Evolutionary conservation across 441 rosid species (phyloP), one percentile per base, ranked within the genome.

Genomic region (Breynia disticha): DNA sequence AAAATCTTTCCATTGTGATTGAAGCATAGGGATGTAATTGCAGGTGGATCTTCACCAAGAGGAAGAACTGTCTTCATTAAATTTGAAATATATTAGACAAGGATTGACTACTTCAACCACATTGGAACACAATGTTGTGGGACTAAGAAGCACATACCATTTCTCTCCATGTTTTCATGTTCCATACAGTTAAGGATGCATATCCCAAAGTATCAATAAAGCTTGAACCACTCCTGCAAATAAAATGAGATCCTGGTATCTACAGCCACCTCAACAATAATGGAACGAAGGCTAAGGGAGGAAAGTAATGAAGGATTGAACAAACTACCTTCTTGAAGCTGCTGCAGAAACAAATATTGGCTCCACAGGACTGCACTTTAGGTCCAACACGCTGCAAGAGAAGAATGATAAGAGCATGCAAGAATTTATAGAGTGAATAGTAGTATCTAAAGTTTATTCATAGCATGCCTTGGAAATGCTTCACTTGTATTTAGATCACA

Each of bases 41-140:
- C 87, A 19, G 87, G 90, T 38, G 85, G 90, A 75, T 83, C 90
- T 73, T 83, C 79, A 54, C 90, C 90, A 59, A 80, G 87, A 55
- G 90, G 85, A 66, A 80, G 90, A 69, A 73, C 83, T 79, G 87
- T 66, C 90, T 83, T 79, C 80, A 80, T 28, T 48, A 55, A 74
- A 75, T 71, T 64, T 59, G 52, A 64, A 61, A 67, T 45, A 67
- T 59, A 62, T 69, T 69, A 75, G 78, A 60, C 46, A 62, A 46
- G 38, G 32, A 65, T 51, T 41, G 21, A 67, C 46, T 8, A 55
- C 39, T 52, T 46, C 48, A 41, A 57, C 59, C 50, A n/a, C 60
- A 53, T 11, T 52, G 8, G 50, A 44, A 13, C 15, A 59, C 19
- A 37, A 56, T 54, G 43, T 51, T 54, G 15, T 46, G 62, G 57